A percentile compares a stretch with the other conserved stretches of the same genome.
Evolutionary conservation across 192 early-diverging fungal genomes (phyloP).

Genomic region (Dispira parvispora): DNA sequence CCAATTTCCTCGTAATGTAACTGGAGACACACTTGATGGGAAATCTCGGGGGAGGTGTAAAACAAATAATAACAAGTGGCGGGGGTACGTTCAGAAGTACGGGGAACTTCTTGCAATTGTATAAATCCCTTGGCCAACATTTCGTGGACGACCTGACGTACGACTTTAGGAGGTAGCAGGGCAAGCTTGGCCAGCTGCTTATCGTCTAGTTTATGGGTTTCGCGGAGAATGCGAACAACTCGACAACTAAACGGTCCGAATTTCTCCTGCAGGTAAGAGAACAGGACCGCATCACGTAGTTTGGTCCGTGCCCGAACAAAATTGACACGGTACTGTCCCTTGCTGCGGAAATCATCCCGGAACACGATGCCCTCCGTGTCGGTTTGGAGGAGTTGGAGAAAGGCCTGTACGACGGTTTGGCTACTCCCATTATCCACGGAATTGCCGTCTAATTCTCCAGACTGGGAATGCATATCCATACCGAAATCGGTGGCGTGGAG

Average conservation of each 20-base stretch:
- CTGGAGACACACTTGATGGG: constrained; percentile 29
- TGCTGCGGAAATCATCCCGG: constrained; percentile 36
- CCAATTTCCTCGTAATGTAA: constrained; percentile 34
- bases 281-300: constrained; percentile 37
- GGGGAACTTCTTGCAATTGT: constrained; percentile 48
- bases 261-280: constrained; percentile 34
- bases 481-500: constrained; percentile 21
- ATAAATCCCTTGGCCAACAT: constrained; percentile 28
- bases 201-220: constrained; percentile 62
- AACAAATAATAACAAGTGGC: constrained; percentile 58
- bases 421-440: constrained; percentile 12
- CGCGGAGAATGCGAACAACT: constrained; percentile 44
- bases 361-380: constrained; percentile 34
- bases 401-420: constrained; percentile 32
- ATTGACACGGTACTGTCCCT: constrained; percentile 39
- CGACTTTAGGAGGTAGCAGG: constrained; percentile 45
- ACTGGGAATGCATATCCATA: neutral
- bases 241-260: constrained; percentile 42
- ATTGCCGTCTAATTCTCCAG: constrained; percentile 12
- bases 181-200: constrained; percentile 41
- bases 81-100: constrained; percentile 51
- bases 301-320: constrained; percentile 33
- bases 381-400: constrained; percentile 36
- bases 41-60: constrained; percentile 35
- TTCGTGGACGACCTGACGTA: constrained; percentile 42